Conservation (phyloP, 805 yeast species). For the Osmozyma mogii region DNA sequence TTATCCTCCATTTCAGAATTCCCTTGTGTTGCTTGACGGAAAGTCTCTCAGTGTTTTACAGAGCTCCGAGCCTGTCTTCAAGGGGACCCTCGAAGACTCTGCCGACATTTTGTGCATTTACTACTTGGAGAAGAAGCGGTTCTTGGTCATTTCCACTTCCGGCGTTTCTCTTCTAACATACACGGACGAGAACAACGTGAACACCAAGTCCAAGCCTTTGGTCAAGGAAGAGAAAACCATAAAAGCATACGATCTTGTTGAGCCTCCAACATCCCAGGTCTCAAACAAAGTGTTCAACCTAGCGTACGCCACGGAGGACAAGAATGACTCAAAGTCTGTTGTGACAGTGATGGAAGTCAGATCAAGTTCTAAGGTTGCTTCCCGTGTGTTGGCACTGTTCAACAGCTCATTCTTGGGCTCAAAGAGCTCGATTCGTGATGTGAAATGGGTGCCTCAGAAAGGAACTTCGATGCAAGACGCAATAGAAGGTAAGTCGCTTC, state of each 20-base stretch:
- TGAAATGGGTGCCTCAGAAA: background rate
- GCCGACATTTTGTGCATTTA: background rate
- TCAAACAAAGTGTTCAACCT: background rate
- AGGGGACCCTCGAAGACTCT: background rate
- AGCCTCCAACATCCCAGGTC: background rate
- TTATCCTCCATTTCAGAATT: background rate
- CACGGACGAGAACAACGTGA: background rate
- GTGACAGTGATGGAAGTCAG: background rate
- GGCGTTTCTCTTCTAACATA: background rate
- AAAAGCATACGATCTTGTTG: background rate
- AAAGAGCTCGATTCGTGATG: background rate
- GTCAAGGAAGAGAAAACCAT: background rate
- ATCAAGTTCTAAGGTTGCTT: background rate
- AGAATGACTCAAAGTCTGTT: background rate
- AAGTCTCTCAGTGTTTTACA: background rate
- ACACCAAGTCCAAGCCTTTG: background rate
- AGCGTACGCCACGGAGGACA: no score
- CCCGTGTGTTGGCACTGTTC: background rate
- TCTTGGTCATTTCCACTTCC: background rate
- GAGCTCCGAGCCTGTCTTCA: background rate
- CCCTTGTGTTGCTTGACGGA: background rate
- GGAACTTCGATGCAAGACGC: no score
- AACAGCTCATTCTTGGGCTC: background rate
- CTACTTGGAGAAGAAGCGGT: constrained; percentile 1
- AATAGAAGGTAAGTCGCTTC: no score